These are phyloP conservation scores for Tylopilus felleus DNA, from an alignment of 768 basidiomycete species.

Conservation along the genomic window DNA sequence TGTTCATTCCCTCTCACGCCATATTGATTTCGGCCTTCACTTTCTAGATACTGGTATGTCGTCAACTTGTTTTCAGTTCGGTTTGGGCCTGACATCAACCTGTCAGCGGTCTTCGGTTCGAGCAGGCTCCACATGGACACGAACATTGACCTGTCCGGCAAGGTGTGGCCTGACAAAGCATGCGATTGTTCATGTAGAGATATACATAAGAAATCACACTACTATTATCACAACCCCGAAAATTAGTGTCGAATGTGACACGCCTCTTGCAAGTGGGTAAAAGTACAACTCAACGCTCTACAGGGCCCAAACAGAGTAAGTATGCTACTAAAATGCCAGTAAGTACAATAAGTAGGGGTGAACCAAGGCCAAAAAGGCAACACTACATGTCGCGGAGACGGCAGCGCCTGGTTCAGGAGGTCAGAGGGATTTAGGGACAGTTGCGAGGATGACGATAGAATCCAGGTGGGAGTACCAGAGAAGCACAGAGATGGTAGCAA, in stretches of 20 bases:
- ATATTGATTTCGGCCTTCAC: constrained; percentile 9
- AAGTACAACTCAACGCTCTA: constrained; percentile 34
- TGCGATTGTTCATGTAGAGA: constrained; percentile 7
- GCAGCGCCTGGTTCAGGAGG: constrained; percentile 14
- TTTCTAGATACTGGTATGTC: constrained; percentile 47
- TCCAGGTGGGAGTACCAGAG: constrained; percentile 29
- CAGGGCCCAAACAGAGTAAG: constrained; percentile 26
- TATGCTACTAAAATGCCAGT: constrained; percentile 33
- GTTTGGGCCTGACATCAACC: constrained; percentile 1
- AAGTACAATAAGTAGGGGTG: constrained; percentile 29
- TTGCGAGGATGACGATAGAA: constrained; percentile 13
- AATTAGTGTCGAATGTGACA: constrained; percentile 15
- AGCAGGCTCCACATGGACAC: constrained; percentile 74
- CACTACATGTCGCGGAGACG: constrained; percentile 15
- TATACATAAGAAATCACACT: constrained; percentile 9
- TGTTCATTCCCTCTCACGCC: neutral
- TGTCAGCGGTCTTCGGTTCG: constrained; percentile 81
- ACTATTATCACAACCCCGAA: constrained; percentile 6
- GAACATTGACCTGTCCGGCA: constrained; percentile 25
- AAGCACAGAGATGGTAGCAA: constrained; percentile 28
- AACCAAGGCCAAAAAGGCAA: constrained; percentile 18
- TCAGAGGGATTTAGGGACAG: constrained; percentile 7
- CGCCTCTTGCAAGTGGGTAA: constrained; percentile 28
- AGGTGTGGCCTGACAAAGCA: neutral
- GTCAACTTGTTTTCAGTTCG: neutral